A percentile compares a stretch with the other conserved stretches of the same genome.
phyloP scores from a whole-genome alignment of 495 filamentous ascomycete genomes.

The Neurospora cerealis region DNA sequence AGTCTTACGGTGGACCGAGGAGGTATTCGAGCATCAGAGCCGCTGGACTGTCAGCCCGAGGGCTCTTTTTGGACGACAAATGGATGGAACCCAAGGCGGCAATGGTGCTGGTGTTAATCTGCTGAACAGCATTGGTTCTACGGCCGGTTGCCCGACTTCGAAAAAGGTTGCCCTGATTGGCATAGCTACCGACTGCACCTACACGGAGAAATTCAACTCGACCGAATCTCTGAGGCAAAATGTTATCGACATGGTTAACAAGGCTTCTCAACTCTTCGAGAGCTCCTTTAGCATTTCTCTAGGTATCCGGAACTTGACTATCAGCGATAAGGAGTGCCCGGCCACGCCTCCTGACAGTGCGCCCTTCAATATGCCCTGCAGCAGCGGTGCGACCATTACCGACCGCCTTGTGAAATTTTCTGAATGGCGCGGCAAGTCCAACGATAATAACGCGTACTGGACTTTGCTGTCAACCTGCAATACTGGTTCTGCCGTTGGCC shows the following conservation, averaged over 20 bases:
- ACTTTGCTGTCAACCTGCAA: slow-evolving; percentile 79
- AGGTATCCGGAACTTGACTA: slow-evolving; percentile 74
- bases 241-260: slow-evolving; percentile 76
- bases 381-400: slow-evolving; percentile 51
- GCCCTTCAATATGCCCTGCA: slow-evolving; percentile 76
- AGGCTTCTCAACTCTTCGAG: slow-evolving; percentile 80
- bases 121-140: slow-evolving; percentile 67
- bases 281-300: slow-evolving; percentile 87
- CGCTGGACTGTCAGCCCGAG: slow-evolving; percentile 21
- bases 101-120: slow-evolving; percentile 82
- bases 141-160: slow-evolving; percentile 72
- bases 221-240: slow-evolving; percentile 52
- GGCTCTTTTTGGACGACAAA: slow-evolving; percentile 34
- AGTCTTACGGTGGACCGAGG: slow-evolving; percentile 39
- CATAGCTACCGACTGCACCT: slow-evolving; percentile 86
- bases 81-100: slow-evolving; percentile 49
- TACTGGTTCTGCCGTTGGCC: slow-evolving; percentile 77
- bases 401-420: slow-evolving; percentile 83
- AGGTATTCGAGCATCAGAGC: slow-evolving; percentile 13
- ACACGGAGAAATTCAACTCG: slow-evolving; percentile 58
- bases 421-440: slow-evolving; percentile 62
- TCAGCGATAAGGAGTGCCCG: slow-evolving; percentile 61
- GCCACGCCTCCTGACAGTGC: slow-evolving; percentile 49
- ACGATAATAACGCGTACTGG: slow-evolving; percentile 86
- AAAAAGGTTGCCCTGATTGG: slow-evolving; percentile 86